Conservation (phyloP, 1,284 basidiomycete genomes). For the Cerrena zonata region DNA sequence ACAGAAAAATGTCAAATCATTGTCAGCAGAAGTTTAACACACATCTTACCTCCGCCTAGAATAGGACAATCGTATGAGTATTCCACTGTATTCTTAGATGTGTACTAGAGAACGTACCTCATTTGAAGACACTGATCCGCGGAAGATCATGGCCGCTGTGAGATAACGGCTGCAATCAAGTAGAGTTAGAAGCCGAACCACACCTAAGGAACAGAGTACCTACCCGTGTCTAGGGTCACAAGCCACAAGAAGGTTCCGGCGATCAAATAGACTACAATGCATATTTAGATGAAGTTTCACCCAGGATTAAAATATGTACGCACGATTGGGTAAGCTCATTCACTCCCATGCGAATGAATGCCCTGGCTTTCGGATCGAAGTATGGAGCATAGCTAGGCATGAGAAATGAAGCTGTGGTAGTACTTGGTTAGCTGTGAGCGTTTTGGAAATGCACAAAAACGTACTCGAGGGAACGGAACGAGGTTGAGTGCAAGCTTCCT, state of each 20-base stretch:
- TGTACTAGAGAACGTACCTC: slow-evolving; percentile 57
- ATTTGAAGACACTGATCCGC: slow-evolving; percentile 73
- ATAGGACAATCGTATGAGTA: slow-evolving; percentile 27
- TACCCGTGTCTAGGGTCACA: slow-evolving; percentile 77
- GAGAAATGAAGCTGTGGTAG: slow-evolving; percentile 73
- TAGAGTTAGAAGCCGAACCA: background rate
- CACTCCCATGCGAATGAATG: slow-evolving; percentile 61
- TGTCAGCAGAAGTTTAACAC: slow-evolving; percentile 10
- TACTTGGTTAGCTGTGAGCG: too few species aligned
- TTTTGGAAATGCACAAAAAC: background rate
- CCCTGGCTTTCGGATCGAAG: slow-evolving; percentile 53
- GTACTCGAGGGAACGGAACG: slow-evolving; percentile 83
- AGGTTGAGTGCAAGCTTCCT: slow-evolving; percentile 92
- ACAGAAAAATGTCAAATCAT: too few species aligned
- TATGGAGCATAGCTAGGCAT: slow-evolving; percentile 86
- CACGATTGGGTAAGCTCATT: slow-evolving; percentile 68
- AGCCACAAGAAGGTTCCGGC: slow-evolving; percentile 77
- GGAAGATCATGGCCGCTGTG: slow-evolving; percentile 83
- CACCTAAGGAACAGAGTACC: slow-evolving; percentile 19
- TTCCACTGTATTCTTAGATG: too few species aligned
- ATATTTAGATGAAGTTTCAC: background rate
- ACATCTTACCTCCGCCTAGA: slow-evolving; percentile 53
- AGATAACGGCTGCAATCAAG: slow-evolving; percentile 60
- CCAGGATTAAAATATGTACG: slow-evolving; percentile 16
- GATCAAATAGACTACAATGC: slow-evolving; percentile 65